Evolutionary conservation across 768 basidiomycete species (phyloP), one percentile per base, ranked within the genome.

Genomic region (Pleurotus platypus): DNA sequence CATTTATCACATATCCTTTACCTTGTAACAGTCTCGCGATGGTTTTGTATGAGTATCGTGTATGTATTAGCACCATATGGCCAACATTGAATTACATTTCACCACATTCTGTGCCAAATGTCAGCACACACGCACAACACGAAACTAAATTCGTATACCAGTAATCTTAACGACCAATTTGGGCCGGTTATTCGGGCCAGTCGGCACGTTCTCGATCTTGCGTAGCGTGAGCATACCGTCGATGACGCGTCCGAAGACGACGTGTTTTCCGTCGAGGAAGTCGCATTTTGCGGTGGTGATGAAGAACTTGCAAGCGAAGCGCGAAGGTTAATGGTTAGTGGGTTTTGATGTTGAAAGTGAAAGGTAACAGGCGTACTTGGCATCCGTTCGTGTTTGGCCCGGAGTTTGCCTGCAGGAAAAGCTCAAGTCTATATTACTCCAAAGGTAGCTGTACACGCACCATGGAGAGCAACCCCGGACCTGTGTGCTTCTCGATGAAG

Each of bases 151-250:
- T 55, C 49, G 46, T 42, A 39, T 60, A 91, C 94, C 94, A 9
- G 84, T 85, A 54, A 97, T 90, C 71, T 92, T 94, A 9, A 94
- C 92, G 2, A 82, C 81, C 22, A 97, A 70, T 67, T 97, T 97
- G 0, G 94, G 94, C 51, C 92, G 75, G 66, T 92, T 95, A 69
- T 94, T 96, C 3, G 85, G 82, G 1, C 92, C 93, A 0, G 94
- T 98, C 7, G 94, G 83, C 0, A 98, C 93, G 61, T 94, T 92
- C 74, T 99, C 97, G 56, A 99, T 92, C 70, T 98, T 98, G 61
- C 96, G 81, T 50, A 99, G 78, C 3, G 94, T 96, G 58, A 99
- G 83, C 89, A 98, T 92, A 22, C 93, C 93, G 57, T 97, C 92
- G 60, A 92, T 83, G 37, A 96, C 90, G 62, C 81, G 86, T 5